Conservation (phyloP, 208 protist genomes). For the Leishmania arabica region DNA sequence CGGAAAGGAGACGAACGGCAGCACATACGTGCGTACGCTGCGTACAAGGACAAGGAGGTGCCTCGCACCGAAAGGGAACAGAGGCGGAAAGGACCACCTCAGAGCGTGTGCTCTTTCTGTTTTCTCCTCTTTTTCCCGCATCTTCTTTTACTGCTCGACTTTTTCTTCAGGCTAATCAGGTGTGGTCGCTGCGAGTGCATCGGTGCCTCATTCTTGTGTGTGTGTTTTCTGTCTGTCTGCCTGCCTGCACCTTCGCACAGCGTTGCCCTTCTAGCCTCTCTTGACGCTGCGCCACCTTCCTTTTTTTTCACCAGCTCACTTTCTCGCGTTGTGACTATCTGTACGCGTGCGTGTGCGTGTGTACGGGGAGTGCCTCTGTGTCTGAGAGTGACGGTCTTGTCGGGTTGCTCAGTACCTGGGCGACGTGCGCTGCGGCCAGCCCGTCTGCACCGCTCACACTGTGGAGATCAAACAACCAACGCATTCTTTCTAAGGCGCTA, state of each 20-base stretch:
- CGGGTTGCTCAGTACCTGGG: not conserved
- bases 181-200: not conserved
- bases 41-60: not conserved
- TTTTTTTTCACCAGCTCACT: not conserved
- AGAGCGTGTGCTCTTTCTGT: not conserved
- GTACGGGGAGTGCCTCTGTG: not conserved
- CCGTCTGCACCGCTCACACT: not conserved
- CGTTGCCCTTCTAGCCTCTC: slow-evolving; percentile 13
- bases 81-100: not conserved
- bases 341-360: not conserved
- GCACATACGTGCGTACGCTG: not conserved
- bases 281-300: not conserved
- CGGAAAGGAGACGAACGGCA: not conserved
- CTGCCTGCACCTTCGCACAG: slow-evolving; percentile 5
- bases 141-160: slow-evolving; percentile 4
- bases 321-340: slow-evolving; percentile 1
- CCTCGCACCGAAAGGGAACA: not conserved
- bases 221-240: not conserved
- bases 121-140: slow-evolving; percentile 4
- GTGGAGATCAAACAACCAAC: not conserved
- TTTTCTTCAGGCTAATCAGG: not conserved
- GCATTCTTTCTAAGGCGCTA: not conserved
- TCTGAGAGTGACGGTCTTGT: not conserved
- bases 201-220: not conserved
- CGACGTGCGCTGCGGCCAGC: not conserved